Evolutionary conservation across 345 rosid genomes (phyloP).

Genomic region (Pistacia integerrima): DNA sequence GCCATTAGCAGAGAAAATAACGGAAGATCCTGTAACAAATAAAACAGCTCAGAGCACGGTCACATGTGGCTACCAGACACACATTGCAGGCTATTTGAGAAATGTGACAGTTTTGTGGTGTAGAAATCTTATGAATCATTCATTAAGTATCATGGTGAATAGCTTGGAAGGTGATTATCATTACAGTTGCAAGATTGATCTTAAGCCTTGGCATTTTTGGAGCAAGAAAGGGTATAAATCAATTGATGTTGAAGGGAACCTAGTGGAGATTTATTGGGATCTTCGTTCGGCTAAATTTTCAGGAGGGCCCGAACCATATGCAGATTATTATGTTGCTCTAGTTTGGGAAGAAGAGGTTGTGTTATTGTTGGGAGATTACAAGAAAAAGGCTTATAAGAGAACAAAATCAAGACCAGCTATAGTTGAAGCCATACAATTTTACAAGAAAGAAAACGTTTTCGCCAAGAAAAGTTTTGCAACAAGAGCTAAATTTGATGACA

Average conservation of each 20-base stretch:
- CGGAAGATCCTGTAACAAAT: slow-evolving; percentile 47
- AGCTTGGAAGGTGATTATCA: slow-evolving; percentile 58
- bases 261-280: slow-evolving; percentile 81
- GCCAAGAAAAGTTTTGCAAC: slow-evolving; percentile 79
- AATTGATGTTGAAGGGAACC: slow-evolving; percentile 63
- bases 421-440: slow-evolving; percentile 56
- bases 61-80: slow-evolving; percentile 67
- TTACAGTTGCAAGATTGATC: slow-evolving; percentile 65
- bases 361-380: slow-evolving; percentile 74
- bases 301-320: slow-evolving; percentile 71
- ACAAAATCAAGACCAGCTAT: slow-evolving; percentile 80
- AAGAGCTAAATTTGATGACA: slow-evolving; percentile 68
- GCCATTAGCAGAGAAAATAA: slow-evolving; percentile 43
- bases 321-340: slow-evolving; percentile 78
- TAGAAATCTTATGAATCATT: slow-evolving; percentile 72
- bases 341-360: slow-evolving; percentile 90
- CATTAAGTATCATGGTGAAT: slow-evolving; percentile 62
- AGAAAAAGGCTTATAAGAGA: slow-evolving; percentile 83
- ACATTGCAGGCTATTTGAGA: slow-evolving; percentile 65
- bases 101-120: slow-evolving; percentile 70
- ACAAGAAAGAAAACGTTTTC: slow-evolving; percentile 81
- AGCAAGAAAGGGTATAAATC: slow-evolving; percentile 78
- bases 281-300: slow-evolving; percentile 74
- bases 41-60: slow-evolving; percentile 76
- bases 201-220: slow-evolving; percentile 94